These are phyloP conservation scores for Rubroboletus satanas DNA, from an alignment of 768 basidiomycete genomes.

Conservation along the genomic window DNA sequence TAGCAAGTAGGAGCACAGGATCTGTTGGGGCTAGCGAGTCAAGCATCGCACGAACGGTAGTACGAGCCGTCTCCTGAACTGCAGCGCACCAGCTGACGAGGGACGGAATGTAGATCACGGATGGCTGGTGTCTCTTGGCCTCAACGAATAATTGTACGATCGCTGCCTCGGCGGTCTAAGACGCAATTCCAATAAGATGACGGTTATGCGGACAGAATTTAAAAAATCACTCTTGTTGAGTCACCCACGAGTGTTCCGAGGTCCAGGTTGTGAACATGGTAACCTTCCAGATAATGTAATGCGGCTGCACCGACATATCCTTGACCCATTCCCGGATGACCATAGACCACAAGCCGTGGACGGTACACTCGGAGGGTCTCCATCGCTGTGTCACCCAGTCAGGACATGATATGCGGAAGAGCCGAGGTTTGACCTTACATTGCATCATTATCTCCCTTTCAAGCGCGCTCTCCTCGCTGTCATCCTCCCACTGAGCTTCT, in stretches of 20 bases:
- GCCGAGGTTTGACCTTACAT: slow-evolving; percentile 43
- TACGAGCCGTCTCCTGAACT: slow-evolving; percentile 77
- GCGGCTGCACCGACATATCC: slow-evolving; percentile 85
- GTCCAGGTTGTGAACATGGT: slow-evolving; percentile 91
- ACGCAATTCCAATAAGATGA: slow-evolving; percentile 2
- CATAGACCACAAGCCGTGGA: slow-evolving; percentile 82
- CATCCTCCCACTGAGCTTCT: slow-evolving; percentile 92
- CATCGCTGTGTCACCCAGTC: slow-evolving; percentile 56
- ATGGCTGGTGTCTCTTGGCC: slow-evolving; percentile 95
- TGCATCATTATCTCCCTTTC: slow-evolving; percentile 87
- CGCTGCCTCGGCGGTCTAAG: slow-evolving; percentile 82
- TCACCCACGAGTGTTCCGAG: slow-evolving; percentile 86
- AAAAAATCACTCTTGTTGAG: slow-evolving; percentile 69
- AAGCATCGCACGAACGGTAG: slow-evolving; percentile 86
- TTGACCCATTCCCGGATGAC: slow-evolving; percentile 86
- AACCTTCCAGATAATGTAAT: slow-evolving; percentile 92
- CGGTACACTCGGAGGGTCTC: slow-evolving; percentile 88
- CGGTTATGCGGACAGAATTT: background rate
- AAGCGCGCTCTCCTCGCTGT: slow-evolving; percentile 74
- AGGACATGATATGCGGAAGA: background rate
- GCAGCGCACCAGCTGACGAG: slow-evolving; percentile 82
- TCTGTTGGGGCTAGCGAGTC: slow-evolving; percentile 89
- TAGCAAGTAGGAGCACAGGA: slow-evolving; percentile 86
- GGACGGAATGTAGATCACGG: slow-evolving; percentile 91
- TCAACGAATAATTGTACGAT: slow-evolving; percentile 95